Evolutionary conservation across 768 basidiomycete genomes (phyloP).

Genomic region (Boletus pseudo-olivaceus): DNA sequence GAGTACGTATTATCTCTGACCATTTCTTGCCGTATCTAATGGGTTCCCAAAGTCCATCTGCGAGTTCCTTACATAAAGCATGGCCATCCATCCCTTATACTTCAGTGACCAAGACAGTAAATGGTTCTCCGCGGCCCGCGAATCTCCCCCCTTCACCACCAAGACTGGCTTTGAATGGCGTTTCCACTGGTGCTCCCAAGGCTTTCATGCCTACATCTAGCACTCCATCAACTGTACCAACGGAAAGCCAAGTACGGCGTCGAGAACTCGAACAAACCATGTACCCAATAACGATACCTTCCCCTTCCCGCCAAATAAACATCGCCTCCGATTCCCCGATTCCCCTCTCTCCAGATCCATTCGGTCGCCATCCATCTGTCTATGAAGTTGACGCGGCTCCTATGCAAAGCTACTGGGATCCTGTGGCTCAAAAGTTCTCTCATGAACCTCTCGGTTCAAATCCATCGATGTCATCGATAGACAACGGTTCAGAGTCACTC

Average conservation of each 20-base stretch:
- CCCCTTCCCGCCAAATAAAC: slow-evolving; percentile 24
- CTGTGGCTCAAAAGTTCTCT: slow-evolving; percentile 22
- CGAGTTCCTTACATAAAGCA: slow-evolving; percentile 15
- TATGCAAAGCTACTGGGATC: slow-evolving; percentile 46
- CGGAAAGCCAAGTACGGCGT: slow-evolving; percentile 47
- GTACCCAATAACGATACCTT: slow-evolving; percentile 41
- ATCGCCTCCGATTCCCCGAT: slow-evolving; percentile 52
- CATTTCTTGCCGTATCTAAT: slow-evolving; percentile 11
- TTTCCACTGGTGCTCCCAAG: slow-evolving; percentile 58
- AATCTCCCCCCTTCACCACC: slow-evolving; percentile 52
- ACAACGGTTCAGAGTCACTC: slow-evolving; percentile 15
- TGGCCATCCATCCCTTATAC: slow-evolving; percentile 50
- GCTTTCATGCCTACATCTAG: slow-evolving; percentile 33
- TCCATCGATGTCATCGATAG: slow-evolving; percentile 25
- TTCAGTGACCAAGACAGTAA: slow-evolving; percentile 24
- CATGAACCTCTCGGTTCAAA: slow-evolving; percentile 19
- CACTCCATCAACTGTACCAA: slow-evolving; percentile 28
- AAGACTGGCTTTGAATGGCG: slow-evolving; percentile 62
- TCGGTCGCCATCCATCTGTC: slow-evolving; percentile 65
- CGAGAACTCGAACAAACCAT: slow-evolving; percentile 49
- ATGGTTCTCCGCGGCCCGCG: slow-evolving; percentile 15
- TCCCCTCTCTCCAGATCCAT: slow-evolving; percentile 82
- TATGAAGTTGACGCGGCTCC: slow-evolving; percentile 30
- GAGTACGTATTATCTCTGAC: slow-evolving; percentile 20
- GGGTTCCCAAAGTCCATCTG: slow-evolving; percentile 3